phyloP scores from a whole-genome alignment of 2,329 filamentous ascomycete species.

The Cladosporium sp. region DNA sequence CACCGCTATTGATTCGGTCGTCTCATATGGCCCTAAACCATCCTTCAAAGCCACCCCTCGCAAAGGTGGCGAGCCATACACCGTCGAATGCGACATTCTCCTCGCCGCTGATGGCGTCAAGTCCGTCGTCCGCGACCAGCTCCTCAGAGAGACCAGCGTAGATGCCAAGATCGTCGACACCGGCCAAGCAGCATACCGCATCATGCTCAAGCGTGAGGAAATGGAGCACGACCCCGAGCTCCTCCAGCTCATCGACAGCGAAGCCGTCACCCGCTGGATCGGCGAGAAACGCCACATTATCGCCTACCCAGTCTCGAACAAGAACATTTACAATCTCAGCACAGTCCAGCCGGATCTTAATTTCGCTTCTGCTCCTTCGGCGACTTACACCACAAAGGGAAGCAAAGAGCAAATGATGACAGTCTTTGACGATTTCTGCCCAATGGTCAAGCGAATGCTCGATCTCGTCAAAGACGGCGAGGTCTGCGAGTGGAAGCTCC shows the following conservation, averaged over 20 bases:
- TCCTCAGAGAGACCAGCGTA: conserved; percentile 53
- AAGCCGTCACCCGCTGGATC: conserved; percentile 70
- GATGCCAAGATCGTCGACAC: conserved; percentile 61
- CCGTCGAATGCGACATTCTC: conserved; percentile 47
- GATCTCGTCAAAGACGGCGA: conserved; percentile 60
- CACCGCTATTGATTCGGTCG: conserved; percentile 52
- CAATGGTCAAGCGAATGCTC: conserved; percentile 57
- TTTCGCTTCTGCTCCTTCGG: conserved; percentile 54
- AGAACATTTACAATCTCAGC: conserved; percentile 64
- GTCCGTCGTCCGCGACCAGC: conserved; percentile 42
- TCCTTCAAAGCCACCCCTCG: conserved; percentile 58
- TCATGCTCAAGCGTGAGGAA: conserved; percentile 66
- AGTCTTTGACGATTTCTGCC: conserved; percentile 58
- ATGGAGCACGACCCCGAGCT: conserved; percentile 66
- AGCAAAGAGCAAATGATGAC: conserved; percentile 58
- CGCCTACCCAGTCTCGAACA: conserved; percentile 67
- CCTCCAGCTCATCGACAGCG: conserved; percentile 60
- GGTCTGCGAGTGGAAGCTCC: conserved; percentile 63
- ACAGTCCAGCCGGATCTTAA: conserved; percentile 59
- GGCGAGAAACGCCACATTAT: conserved; percentile 73
- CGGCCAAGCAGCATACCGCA: conserved; percentile 72
- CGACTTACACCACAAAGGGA: conserved; percentile 61
- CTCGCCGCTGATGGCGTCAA: conserved; percentile 49
- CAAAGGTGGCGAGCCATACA: conserved; percentile 45
- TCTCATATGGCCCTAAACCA: conserved; percentile 57